These are phyloP conservation scores for Oryza glumipatula DNA, from an alignment of 176 grass and related monocot species.

Conservation along the genomic window DNA sequence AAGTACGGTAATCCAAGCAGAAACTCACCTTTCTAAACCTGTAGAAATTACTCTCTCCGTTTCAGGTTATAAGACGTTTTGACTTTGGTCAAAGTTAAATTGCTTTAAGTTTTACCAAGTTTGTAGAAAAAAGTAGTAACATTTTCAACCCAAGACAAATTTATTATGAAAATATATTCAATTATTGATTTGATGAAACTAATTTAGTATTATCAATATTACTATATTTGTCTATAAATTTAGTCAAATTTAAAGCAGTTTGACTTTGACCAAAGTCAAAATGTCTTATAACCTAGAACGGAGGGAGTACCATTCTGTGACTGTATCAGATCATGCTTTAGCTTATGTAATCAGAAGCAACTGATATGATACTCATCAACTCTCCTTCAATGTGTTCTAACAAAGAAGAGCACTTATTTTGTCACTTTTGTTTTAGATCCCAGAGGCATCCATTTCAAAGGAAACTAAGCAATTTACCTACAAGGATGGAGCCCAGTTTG, in stretches of 20 bases:
- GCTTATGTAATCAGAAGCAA: background rate
- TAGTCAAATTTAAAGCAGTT: too few relatives aligned
- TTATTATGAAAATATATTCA: too few relatives aligned
- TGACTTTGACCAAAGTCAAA: too few relatives aligned
- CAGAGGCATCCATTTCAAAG: slow-evolving; percentile 85
- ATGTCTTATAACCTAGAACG: too few relatives aligned
- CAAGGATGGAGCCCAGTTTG: slow-evolving; percentile 81
- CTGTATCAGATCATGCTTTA: background rate
- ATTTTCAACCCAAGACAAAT: too few relatives aligned
- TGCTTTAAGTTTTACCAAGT: too few relatives aligned
- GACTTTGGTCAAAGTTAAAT: too few relatives aligned
- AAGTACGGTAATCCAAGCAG: slow-evolving; percentile 76
- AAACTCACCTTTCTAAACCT: slow-evolving; percentile 27
- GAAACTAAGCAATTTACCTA: slow-evolving; percentile 96
- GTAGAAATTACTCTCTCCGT: background rate
- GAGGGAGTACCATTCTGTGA: background rate
- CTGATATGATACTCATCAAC: background rate
- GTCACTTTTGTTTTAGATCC: slow-evolving; percentile 52
- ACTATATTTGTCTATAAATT: too few relatives aligned
- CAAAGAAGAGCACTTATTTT: slow-evolving; percentile 4
- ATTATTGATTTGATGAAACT: too few relatives aligned
- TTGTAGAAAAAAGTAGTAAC: too few relatives aligned
- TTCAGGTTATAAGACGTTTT: too few relatives aligned
- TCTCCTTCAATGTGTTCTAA: background rate
- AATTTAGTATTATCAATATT: too few relatives aligned